phyloP scores from a whole-genome alignment of 768 basidiomycete genomes.

The Termitomyces sp. region DNA sequence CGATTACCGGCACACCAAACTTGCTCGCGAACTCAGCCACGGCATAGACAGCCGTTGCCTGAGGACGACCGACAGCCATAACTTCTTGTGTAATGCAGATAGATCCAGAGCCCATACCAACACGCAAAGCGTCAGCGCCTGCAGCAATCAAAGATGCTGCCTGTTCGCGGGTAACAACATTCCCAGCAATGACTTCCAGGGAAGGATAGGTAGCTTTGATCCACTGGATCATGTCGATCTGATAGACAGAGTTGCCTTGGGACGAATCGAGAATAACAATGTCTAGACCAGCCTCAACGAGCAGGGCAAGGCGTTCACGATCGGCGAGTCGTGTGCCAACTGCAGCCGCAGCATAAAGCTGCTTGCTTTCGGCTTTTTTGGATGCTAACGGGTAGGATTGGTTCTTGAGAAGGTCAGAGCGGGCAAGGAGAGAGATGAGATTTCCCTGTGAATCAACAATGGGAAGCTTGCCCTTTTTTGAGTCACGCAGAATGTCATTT shows the following conservation, averaged over 20 bases:
- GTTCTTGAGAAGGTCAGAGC: conserved; percentile 96
- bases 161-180: conserved; percentile 97
- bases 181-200: conserved; percentile 93
- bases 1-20: conserved; percentile 95
- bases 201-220: conserved; percentile 82
- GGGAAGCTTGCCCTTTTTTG: conserved; percentile 97
- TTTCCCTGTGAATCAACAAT: conserved; percentile 47
- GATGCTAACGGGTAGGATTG: conserved; percentile 94
- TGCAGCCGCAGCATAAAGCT: conserved; percentile 94
- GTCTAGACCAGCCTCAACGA: conserved; percentile 93
- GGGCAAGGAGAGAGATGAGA: conserved; percentile 77
- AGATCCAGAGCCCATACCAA: conserved; percentile 98
- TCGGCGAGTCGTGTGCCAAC: conserved; percentile 91
- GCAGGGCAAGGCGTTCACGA: conserved; percentile 73
- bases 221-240: conserved; percentile 92
- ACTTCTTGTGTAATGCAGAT: conserved; percentile 99
- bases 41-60: conserved; percentile 96
- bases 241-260: conserved; percentile 93
- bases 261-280: conserved; percentile 94
- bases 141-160: conserved; percentile 90
- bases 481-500: conserved; percentile 90
- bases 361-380: conserved; percentile 87
- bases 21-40: conserved; percentile 90
- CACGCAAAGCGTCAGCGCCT: conserved; percentile 90
- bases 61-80: conserved; percentile 97